These are phyloP conservation scores for Pachysandra terminalis DNA, from an alignment of 164 flowering plant genomes.

Conservation along the genomic window DNA sequence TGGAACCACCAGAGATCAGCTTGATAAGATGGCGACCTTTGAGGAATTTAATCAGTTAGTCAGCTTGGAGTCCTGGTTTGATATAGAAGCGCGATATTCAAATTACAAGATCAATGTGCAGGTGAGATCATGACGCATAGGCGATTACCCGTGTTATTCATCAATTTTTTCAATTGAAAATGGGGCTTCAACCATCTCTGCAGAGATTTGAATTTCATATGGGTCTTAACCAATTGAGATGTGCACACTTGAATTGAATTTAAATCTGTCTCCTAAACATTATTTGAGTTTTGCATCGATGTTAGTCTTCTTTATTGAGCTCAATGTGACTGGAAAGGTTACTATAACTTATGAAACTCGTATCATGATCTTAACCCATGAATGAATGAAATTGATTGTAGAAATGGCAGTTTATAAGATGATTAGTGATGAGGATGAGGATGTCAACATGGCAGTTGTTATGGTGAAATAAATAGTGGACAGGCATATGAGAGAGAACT, in stretches of 20 bases:
- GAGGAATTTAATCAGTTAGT: conserved; percentile 27
- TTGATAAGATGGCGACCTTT: conserved; percentile 23
- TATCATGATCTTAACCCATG: too few species aligned
- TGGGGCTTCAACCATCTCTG: not conserved
- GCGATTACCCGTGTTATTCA: not conserved
- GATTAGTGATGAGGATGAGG: too few species aligned
- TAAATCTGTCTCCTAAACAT: not conserved
- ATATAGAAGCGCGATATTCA: conserved; percentile 19
- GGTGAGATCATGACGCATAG: conserved; percentile 2
- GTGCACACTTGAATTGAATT: not conserved
- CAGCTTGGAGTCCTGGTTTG: conserved; percentile 24
- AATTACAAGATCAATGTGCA: conserved; percentile 6
- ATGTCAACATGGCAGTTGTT: too few species aligned
- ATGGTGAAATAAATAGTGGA: too few species aligned
- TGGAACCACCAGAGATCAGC: conserved; percentile 22
- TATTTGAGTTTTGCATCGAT: not conserved
- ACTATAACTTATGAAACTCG: too few species aligned
- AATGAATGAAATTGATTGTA: too few species aligned
- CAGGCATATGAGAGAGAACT: too few species aligned
- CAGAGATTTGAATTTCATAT: not conserved
- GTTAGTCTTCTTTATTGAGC: too few species aligned
- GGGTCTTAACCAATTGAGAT: not conserved
- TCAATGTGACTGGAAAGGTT: too few species aligned
- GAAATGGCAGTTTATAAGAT: too few species aligned
- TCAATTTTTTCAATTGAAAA: not conserved